Evolutionary conservation across 352 stramenopile species (phyloP).

Genomic region (Globisporangium spiculum): DNA sequence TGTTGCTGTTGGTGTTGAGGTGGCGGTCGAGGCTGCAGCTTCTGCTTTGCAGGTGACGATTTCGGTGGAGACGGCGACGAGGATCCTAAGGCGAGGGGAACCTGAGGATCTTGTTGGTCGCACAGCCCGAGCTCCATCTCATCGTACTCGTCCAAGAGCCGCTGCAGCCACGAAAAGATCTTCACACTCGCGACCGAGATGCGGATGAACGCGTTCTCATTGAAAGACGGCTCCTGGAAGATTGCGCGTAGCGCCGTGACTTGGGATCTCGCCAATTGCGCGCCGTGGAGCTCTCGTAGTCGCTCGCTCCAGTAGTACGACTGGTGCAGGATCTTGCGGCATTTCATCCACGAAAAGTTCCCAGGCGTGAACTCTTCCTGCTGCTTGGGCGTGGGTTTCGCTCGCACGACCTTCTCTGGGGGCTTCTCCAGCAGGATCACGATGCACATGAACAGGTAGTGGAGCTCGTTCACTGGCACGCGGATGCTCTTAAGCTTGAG

Average conservation of each 20-base stretch:
- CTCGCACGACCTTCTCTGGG: slow-evolving; percentile 19
- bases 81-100: background rate
- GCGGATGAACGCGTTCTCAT: slow-evolving; percentile 46
- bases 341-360: slow-evolving; percentile 62
- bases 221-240: slow-evolving; percentile 60
- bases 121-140: slow-evolving; percentile 48
- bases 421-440: slow-evolving; percentile 63
- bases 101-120: background rate
- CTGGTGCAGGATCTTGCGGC: slow-evolving; percentile 58
- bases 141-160: slow-evolving; percentile 56
- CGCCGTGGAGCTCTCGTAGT: slow-evolving; percentile 36
- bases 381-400: slow-evolving; percentile 35
- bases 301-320: slow-evolving; percentile 39
- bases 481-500: slow-evolving; percentile 61
- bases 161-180: slow-evolving; percentile 60
- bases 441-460: slow-evolving; percentile 79
- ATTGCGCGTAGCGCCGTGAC: slow-evolving; percentile 49
- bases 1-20: background rate
- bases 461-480: slow-evolving; percentile 62
- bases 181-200: slow-evolving; percentile 59
- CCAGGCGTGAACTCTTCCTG: slow-evolving; percentile 52
- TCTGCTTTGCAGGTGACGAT: background rate
- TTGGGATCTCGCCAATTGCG: slow-evolving; percentile 41
- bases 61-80: background rate
- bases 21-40: slow-evolving; percentile 15